Conservation (phyloP, 2,329 filamentous ascomycete genomes). For the Trichoderma asperellum region DNA sequence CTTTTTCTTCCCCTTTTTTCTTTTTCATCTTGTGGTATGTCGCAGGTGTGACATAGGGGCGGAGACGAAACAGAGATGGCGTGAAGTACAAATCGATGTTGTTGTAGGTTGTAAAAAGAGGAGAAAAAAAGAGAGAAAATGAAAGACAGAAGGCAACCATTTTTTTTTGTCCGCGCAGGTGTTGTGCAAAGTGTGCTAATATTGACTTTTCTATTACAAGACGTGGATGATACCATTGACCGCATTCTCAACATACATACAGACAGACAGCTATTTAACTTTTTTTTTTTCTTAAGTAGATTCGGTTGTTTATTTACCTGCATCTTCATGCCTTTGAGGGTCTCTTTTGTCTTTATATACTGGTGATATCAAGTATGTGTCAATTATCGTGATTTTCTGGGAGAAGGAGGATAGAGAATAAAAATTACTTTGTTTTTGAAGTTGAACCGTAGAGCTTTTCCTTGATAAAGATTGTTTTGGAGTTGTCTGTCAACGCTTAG, state of each 20-base stretch:
- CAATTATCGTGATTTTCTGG: neutral
- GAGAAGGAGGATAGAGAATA: neutral
- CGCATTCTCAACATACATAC: slow-evolving; percentile 35
- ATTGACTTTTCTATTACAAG: slow-evolving; percentile 38
- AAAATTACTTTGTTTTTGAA: neutral
- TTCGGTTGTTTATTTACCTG: slow-evolving; percentile 22
- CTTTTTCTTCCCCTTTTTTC: neutral
- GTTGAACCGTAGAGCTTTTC: fast-evolving
- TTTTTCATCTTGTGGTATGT: slow-evolving; percentile 29
- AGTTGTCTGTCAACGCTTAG: neutral
- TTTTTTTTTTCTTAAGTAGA: slow-evolving; percentile 24
- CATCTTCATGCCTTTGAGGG: slow-evolving; percentile 12
- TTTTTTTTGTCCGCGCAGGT: slow-evolving; percentile 2
- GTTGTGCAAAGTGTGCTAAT: slow-evolving; percentile 33
- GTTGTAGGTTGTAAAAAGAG: slow-evolving; percentile 8
- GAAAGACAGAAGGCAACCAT: slow-evolving; percentile 26
- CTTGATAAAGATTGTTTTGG: neutral
- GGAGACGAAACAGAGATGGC: slow-evolving; percentile 26
- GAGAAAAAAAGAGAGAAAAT: slow-evolving; percentile 10
- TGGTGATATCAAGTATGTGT: slow-evolving; percentile 2
- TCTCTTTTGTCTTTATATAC: neutral
- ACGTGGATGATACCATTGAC: slow-evolving; percentile 51
- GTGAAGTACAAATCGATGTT: slow-evolving; percentile 5
- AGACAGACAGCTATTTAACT: slow-evolving; percentile 29
- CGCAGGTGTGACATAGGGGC: slow-evolving; percentile 4